phyloP scores from a whole-genome alignment of 2,329 filamentous ascomycete species.

The Aureobasidium sp. region DNA sequence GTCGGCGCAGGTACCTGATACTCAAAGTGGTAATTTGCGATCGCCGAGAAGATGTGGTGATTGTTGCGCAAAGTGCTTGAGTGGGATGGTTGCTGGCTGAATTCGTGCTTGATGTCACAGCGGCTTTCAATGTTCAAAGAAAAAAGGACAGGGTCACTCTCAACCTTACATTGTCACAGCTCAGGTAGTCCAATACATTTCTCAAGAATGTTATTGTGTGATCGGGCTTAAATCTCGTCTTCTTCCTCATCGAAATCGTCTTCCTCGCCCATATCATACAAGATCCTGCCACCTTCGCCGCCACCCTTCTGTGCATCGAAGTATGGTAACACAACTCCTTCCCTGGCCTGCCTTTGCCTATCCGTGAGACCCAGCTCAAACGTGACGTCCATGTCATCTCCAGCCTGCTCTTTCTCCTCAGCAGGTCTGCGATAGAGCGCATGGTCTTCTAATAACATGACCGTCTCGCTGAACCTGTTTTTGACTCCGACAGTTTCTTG shows the following conservation, averaged over 20 bases:
- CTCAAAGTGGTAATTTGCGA: background rate
- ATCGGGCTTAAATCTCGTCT: constrained; percentile 59
- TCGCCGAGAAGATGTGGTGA: background rate
- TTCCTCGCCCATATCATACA: constrained; percentile 95
- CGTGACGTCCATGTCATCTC: constrained; percentile 58
- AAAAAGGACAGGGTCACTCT: background rate
- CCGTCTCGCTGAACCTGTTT: constrained; percentile 28
- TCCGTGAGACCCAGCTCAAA: constrained; percentile 86
- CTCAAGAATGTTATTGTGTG: constrained; percentile 33
- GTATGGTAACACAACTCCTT: constrained; percentile 87
- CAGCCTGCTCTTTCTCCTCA: constrained; percentile 35
- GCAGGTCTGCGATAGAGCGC: constrained; percentile 53
- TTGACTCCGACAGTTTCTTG: constrained; percentile 15
- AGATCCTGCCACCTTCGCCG: constrained; percentile 82
- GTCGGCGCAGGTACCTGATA: background rate
- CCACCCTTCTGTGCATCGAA: constrained; percentile 84
- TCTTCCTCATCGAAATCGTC: constrained; percentile 97
- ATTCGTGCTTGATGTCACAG: background rate
- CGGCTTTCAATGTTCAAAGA: background rate
- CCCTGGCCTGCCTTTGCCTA: constrained; percentile 77
- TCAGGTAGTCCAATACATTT: background rate
- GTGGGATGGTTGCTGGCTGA: no score
- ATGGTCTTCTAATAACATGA: constrained; percentile 67
- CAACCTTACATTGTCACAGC: background rate
- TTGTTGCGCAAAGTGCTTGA: background rate